Percentiles rank a stretch among this genome's conserved stretches.
Conservation (phyloP, 306 rosid species). For the Ziziphus jujuba region DNA sequence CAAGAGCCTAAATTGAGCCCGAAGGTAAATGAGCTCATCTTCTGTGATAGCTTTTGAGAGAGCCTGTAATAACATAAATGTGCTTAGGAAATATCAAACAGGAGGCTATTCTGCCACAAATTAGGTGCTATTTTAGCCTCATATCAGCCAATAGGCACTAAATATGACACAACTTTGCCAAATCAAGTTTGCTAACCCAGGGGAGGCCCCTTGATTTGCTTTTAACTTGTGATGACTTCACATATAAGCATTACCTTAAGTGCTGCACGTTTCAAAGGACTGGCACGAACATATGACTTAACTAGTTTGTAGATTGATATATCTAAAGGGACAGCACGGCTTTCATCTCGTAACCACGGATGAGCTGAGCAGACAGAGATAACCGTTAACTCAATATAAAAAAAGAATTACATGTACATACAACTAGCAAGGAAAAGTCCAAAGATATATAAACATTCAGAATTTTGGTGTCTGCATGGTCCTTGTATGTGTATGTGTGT, state of each 20-base stretch:
- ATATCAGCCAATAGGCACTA: not conserved
- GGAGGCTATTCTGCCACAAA: not conserved
- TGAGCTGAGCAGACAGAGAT: slow-evolving; percentile 64
- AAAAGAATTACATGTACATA: not conserved
- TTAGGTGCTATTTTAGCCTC: not conserved
- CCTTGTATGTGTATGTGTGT: not conserved
- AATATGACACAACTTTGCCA: too few species aligned
- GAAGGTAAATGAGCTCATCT: slow-evolving; percentile 79
- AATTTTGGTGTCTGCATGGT: not conserved
- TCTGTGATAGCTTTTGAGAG: slow-evolving; percentile 80
- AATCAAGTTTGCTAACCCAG: not conserved
- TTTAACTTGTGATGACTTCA: not conserved
- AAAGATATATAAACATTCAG: not conserved
- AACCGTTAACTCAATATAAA: slow-evolving; percentile 6
- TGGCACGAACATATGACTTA: slow-evolving; percentile 68
- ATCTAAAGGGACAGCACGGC: slow-evolving; percentile 67
- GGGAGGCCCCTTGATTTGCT: not conserved
- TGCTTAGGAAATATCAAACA: not conserved
- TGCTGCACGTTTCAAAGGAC: slow-evolving; percentile 83
- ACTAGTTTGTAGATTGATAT: slow-evolving; percentile 76
- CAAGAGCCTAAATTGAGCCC: slow-evolving; percentile 74
- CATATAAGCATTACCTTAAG: slow-evolving; percentile 57
- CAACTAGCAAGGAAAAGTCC: slow-evolving; percentile 17
- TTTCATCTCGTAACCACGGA: slow-evolving; percentile 87
- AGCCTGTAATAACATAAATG: slow-evolving; percentile 57